phyloP scores from a whole-genome alignment of 1,139 yeast species.

The Pneumocystis murina region DNA sequence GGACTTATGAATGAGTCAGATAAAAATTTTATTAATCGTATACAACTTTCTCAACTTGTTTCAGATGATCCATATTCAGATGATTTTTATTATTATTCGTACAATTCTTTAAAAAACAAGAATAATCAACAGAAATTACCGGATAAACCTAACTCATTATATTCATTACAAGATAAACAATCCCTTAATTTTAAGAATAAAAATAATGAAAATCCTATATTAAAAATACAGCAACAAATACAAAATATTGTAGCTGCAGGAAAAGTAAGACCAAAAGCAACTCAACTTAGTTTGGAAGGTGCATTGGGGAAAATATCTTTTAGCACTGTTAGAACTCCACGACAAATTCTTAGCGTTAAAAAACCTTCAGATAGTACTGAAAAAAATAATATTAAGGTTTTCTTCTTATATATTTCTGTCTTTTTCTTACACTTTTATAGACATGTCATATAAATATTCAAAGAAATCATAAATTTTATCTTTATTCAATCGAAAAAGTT shows the following conservation, averaged over 20 bases:
- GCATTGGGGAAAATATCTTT: slow-evolving; percentile 79
- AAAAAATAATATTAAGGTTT: slow-evolving; percentile 2
- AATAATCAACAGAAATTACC: slow-evolving; percentile 15
- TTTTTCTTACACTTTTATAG: neutral
- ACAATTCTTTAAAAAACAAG: slow-evolving; percentile 57
- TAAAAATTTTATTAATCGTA: slow-evolving; percentile 84
- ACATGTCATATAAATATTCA: slow-evolving; percentile 23
- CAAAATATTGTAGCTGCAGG: slow-evolving; percentile 94
- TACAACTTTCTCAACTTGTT: slow-evolving; percentile 88
- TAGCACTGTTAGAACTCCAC: slow-evolving; percentile 72
- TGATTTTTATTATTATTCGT: slow-evolving; percentile 91
- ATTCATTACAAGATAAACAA: slow-evolving; percentile 24
- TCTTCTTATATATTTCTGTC: neutral
- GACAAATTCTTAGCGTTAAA: slow-evolving; percentile 66
- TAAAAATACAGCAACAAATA: slow-evolving; percentile 97
- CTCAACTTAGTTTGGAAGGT: slow-evolving; percentile 64
- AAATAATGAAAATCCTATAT: slow-evolving; percentile 78
- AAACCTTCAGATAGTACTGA: slow-evolving; percentile 4
- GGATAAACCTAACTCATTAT: slow-evolving; percentile 31
- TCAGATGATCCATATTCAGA: slow-evolving; percentile 96
- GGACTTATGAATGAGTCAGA: slow-evolving; percentile 96
- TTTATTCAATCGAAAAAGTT: slow-evolving; percentile 49
- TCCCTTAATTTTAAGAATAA: slow-evolving; percentile 78
- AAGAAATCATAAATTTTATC: slow-evolving; percentile 23
- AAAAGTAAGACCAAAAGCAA: slow-evolving; percentile 69